Base-by-base conservation (phyloP, 495 filamentous ascomycete species). In the Tetracladium setigerum region DNA sequence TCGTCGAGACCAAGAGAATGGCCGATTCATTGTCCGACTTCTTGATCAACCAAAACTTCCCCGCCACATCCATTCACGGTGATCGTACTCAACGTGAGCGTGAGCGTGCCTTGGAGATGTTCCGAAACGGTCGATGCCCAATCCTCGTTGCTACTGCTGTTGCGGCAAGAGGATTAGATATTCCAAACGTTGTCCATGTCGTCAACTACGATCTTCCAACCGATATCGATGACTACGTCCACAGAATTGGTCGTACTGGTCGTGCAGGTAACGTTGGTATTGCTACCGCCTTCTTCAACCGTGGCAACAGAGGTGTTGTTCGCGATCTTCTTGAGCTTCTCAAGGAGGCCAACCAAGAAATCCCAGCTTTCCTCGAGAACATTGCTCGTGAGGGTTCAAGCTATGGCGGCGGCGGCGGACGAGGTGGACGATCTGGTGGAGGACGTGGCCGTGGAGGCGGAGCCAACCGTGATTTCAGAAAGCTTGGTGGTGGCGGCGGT, bases 1-100 rank as follows among this genome's bases (percentile, higher is more conserved):
- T 98, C 70, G 92, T 97, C 46, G 94, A 97, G 74, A 97, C 94
- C 45, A 98, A 98, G 82, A 90, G 92, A 57, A 98, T 97, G 91
- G 92, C 94, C 44, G 92, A 98, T 67, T 86, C 89, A 7, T 74
- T 98, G 15, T 96, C 89, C 38, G 92, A 98, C 63, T 98, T 95
- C 77, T 71, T 98, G 41, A 88, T 97, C 72, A 95, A 95, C 71
- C 90, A 96, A 68, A 87, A 83, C 61, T 95, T 97, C 79, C 89
- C 90, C 6, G 92, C 94, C n/a, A 97, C 94, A 33, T 89, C 94
- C 14, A 98, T 98, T 62, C 92, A 98, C 67, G 92, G 92, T 60
- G 92, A 98, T 65, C 86, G 92, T 53, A 97, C 92, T 42, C 92
- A 98, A 74, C 89, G 91, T 49, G 92, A 98, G 74, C 94, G 92